A percentile compares a stretch with the other conserved stretches of the same genome.
These are phyloP conservation scores for Zymoseptoria brevis DNA, from an alignment of 2,329 filamentous ascomycete genomes.

Conservation along the genomic window DNA sequence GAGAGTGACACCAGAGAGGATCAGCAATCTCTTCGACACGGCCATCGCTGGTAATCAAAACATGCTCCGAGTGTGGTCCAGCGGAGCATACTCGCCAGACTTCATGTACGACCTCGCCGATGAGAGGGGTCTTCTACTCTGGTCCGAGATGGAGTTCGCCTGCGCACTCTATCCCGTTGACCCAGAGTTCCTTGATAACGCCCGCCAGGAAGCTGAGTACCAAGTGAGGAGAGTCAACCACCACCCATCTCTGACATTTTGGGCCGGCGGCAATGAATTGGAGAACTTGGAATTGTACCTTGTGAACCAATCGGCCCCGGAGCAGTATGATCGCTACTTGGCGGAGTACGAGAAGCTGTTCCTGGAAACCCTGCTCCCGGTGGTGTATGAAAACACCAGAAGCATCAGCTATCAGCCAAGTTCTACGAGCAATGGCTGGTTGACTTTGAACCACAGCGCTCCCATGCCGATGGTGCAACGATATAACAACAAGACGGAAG, in stretches of 20 bases:
- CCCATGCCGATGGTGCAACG: conserved; percentile 45
- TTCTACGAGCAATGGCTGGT: conserved; percentile 53
- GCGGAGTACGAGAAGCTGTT: conserved; percentile 53
- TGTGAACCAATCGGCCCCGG: conserved; percentile 35
- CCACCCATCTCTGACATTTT: conserved; percentile 41
- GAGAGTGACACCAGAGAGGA: conserved; percentile 46
- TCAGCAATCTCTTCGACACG: conserved; percentile 47
- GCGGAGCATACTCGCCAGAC: conserved; percentile 54
- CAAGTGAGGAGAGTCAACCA: conserved; percentile 55
- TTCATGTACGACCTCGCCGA: conserved; percentile 58
- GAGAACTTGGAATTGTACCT: conserved; percentile 46
- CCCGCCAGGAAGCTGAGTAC: conserved; percentile 49
- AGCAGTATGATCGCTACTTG: conserved; percentile 36
- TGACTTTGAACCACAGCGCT: conserved; percentile 46
- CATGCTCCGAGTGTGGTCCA: conserved; percentile 55
- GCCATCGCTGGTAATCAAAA: conserved; percentile 54
- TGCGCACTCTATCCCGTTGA: conserved; percentile 53
- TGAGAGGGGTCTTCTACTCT: conserved; percentile 52
- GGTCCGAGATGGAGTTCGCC: conserved; percentile 57
- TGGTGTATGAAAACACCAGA: conserved; percentile 50
- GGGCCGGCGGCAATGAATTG: conserved; percentile 48
- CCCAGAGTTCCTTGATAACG: conserved; percentile 48
- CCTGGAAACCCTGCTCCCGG: conserved; percentile 46
- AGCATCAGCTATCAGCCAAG: conserved; percentile 55
- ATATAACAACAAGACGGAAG: conserved; percentile 47